phyloP scores from a whole-genome alignment of 2,329 filamentous ascomycete species.

The Ilyonectria destructans region DNA sequence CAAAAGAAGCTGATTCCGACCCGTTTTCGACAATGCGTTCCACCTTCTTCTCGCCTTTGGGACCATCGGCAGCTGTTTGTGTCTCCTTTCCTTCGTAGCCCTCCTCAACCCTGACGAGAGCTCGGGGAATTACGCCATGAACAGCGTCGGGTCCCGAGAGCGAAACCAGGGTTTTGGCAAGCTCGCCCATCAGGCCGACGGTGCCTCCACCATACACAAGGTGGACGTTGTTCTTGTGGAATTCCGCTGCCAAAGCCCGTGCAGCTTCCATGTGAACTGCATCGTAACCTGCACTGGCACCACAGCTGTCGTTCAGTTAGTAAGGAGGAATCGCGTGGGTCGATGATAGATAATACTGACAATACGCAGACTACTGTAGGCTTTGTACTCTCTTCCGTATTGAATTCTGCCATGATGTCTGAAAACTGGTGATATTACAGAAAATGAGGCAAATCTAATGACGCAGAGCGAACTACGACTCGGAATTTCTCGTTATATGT shows the following conservation, averaged over 20 bases:
- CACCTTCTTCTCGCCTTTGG: slow-evolving; percentile 2
- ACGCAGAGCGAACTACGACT: too few species aligned
- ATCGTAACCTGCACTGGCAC: slow-evolving; percentile 6
- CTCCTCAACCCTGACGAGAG: slow-evolving; percentile 13
- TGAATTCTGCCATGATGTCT: too few species aligned
- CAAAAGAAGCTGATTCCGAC: neutral
- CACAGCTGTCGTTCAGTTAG: neutral
- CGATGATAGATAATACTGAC: too few species aligned
- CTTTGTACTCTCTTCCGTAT: too few species aligned
- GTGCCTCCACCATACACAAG: slow-evolving; percentile 19
- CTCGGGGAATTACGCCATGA: slow-evolving; percentile 15
- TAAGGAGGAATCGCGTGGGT: too few species aligned
- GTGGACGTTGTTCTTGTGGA: slow-evolving; percentile 15
- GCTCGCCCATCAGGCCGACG: slow-evolving; percentile 16
- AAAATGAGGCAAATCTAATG: too few species aligned
- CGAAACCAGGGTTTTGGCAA: slow-evolving; percentile 15
- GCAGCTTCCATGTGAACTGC: slow-evolving; percentile 11
- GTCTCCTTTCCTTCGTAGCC: slow-evolving; percentile 11
- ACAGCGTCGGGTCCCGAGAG: slow-evolving; percentile 15
- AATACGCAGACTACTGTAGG: too few species aligned
- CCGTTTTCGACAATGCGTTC: neutral
- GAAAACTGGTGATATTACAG: too few species aligned
- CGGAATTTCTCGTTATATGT: too few species aligned
- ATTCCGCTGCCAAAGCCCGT: neutral
- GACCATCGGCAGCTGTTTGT: neutral